Conservation (phyloP, 768 basidiomycete species). For the Gloeophyllum trabeum region DNA sequence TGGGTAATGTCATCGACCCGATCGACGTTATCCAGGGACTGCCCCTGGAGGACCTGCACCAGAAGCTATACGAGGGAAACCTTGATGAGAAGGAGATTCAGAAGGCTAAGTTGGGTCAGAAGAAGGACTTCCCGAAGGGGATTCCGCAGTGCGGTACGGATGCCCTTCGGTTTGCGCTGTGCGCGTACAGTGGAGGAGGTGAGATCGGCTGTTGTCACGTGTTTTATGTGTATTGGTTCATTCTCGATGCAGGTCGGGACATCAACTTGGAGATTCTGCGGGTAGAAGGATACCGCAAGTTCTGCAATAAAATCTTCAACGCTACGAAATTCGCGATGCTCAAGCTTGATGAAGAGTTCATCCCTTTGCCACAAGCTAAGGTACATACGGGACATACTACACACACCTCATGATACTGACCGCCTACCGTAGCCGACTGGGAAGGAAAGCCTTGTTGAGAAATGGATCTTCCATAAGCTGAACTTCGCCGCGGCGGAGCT, state of each 20-base stretch:
- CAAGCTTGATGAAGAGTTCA: conserved; percentile 79
- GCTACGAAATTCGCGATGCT: conserved; percentile 99
- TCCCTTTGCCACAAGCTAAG: conserved; percentile 58
- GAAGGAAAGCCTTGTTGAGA: conserved; percentile 83
- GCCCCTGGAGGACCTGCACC: conserved; percentile 67
- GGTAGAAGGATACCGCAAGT: conserved; percentile 97
- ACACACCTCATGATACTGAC: conserved; percentile 4
- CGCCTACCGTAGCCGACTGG: conserved; percentile 57
- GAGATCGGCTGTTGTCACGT: conserved; percentile 6
- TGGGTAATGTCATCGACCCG: conserved; percentile 97
- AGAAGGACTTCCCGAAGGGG: conserved; percentile 98
- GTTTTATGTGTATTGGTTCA: neutral
- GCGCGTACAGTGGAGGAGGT: conserved; percentile 91
- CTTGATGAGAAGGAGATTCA: conserved; percentile 85
- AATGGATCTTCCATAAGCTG: conserved; percentile 92
- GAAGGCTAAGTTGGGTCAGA: conserved; percentile 91
- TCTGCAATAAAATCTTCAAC: conserved; percentile 99
- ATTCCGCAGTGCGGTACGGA: conserved; percentile 99
- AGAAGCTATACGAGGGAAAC: conserved; percentile 84
- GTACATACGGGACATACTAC: conserved; percentile 26
- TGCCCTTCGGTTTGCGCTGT: conserved; percentile 89
- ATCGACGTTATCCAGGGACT: conserved; percentile 88
- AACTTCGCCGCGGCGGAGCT: conserved; percentile 70
- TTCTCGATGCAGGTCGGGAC: conserved; percentile 74
- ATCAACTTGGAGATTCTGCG: conserved; percentile 94